phyloP scores from a whole-genome alignment of 768 basidiomycete species.

The Leccinum fibrillosum region DNA sequence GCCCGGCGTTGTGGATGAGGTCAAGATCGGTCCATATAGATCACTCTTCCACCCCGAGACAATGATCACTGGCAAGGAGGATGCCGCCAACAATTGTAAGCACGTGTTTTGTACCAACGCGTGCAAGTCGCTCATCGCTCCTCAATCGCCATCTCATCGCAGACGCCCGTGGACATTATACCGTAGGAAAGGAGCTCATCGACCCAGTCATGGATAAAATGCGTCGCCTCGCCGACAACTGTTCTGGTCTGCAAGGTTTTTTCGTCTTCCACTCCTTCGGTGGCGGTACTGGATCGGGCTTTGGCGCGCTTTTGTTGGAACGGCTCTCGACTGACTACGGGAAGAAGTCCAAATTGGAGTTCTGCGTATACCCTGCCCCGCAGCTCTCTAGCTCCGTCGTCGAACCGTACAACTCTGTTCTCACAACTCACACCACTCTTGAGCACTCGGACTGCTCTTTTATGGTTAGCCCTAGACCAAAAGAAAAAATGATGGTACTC shows the following conservation, averaged over 20 bases:
- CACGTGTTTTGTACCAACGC: constrained; percentile 3
- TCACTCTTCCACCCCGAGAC: constrained; percentile 97
- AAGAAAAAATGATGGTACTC: not conserved
- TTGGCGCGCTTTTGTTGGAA: constrained; percentile 96
- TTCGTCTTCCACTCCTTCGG: constrained; percentile 99
- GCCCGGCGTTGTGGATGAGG: constrained; percentile 93
- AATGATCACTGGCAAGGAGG: constrained; percentile 96
- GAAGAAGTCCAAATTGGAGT: constrained; percentile 99
- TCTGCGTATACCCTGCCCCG: constrained; percentile 95
- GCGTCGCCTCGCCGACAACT: constrained; percentile 96
- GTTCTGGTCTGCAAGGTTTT: constrained; percentile 97
- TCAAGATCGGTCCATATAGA: constrained; percentile 88
- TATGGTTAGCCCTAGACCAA: constrained; percentile 59
- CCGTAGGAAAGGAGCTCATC: constrained; percentile 97
- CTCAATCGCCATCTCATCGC: constrained; percentile 7
- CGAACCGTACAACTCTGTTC: constrained; percentile 97
- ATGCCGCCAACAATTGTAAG: constrained; percentile 98
- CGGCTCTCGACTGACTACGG: constrained; percentile 97
- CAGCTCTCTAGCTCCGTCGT: constrained; percentile 95
- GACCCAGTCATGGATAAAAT: constrained; percentile 97
- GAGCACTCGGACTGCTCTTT: constrained; percentile 99
- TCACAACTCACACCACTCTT: constrained; percentile 98
- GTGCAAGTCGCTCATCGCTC: constrained; percentile 9
- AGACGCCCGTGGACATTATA: constrained; percentile 99
- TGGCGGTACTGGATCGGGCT: constrained; percentile 98